These are phyloP conservation scores for Oehlia diaphana DNA, from an alignment of 192 early-diverging fungal genomes.

Conservation along the genomic window DNA sequence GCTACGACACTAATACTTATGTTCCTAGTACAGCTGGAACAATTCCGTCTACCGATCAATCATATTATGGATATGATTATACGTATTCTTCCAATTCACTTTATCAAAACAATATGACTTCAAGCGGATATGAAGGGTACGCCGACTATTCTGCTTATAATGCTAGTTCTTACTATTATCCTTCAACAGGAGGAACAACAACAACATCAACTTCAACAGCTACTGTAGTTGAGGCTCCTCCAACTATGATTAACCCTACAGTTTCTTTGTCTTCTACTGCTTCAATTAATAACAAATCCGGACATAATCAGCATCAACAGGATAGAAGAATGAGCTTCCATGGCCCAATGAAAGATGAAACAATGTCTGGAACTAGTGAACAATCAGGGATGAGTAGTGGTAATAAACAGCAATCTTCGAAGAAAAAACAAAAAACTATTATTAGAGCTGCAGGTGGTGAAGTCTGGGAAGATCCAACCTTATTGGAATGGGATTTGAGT, in stretches of 20 bases:
- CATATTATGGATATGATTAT: constrained; percentile 23
- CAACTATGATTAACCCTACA: constrained; percentile 9
- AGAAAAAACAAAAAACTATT: constrained; percentile 43
- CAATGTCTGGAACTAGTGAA: not conserved
- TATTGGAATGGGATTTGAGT: constrained; percentile 85
- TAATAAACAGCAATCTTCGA: constrained; percentile 3
- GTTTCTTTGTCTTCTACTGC: not conserved
- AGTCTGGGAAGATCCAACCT: constrained; percentile 87
- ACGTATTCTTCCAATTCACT: not conserved
- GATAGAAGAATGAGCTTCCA: constrained; percentile 11
- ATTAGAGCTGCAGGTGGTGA: constrained; percentile 87
- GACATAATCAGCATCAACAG: not conserved
- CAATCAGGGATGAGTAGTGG: not conserved
- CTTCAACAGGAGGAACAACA: not conserved
- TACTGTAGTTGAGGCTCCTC: constrained; percentile 23
- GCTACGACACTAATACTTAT: constrained; percentile 9
- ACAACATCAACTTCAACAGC: constrained; percentile 1
- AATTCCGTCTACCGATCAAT: not conserved
- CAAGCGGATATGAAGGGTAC: constrained; percentile 1
- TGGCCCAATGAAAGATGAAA: constrained; percentile 10
- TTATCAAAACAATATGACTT: not conserved
- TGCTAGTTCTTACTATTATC: constrained; percentile 20
- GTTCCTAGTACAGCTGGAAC: not conserved
- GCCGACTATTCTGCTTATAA: not conserved
- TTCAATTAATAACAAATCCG: constrained; percentile 11